A percentile compares a stretch with the other conserved stretches of the same genome.
phyloP scores from a whole-genome alignment of 257 asterid genomes.

The Plantago ovata region DNA sequence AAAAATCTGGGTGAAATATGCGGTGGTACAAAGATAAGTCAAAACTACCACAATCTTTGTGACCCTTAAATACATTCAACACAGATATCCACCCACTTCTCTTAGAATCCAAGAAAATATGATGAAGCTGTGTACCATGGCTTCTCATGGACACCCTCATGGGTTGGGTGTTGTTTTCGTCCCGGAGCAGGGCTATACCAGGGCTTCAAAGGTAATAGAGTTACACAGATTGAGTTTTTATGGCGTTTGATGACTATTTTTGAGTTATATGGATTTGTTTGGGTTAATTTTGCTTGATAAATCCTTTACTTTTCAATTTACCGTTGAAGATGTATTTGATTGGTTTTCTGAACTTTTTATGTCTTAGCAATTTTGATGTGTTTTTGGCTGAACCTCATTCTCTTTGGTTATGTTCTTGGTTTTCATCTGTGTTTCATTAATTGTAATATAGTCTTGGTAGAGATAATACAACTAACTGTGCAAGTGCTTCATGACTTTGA shows the following conservation, averaged over 20 bases:
- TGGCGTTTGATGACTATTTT: no score
- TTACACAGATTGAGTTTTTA: no score
- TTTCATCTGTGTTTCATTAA: neutral
- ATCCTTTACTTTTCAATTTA: no score
- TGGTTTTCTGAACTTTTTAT: neutral
- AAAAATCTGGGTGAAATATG: constrained; percentile 33
- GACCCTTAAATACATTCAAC: constrained; percentile 20
- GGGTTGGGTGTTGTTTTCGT: constrained; percentile 32
- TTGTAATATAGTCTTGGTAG: neutral
- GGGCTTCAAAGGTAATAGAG: constrained; percentile 37
- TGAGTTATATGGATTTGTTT: constrained; percentile 1
- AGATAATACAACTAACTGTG: neutral
- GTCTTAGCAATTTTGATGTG: neutral
- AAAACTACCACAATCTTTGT: constrained; percentile 2
- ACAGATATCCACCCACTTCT: constrained; percentile 18
- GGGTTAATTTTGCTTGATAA: neutral
- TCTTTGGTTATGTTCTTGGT: neutral
- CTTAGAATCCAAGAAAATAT: constrained; percentile 21
- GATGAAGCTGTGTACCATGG: constrained; percentile 66
- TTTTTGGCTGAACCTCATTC: neutral
- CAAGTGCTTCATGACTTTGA: neutral
- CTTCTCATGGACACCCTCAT: constrained; percentile 61
- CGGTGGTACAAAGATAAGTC: constrained; percentile 46
- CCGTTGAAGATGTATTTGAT: neutral
- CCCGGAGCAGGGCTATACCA: constrained; percentile 36